Percentiles rank a stretch among this genome's conserved stretches.
phyloP scores from a whole-genome alignment of 1,284 basidiomycete genomes.

The Heterobasidion occidentale region DNA sequence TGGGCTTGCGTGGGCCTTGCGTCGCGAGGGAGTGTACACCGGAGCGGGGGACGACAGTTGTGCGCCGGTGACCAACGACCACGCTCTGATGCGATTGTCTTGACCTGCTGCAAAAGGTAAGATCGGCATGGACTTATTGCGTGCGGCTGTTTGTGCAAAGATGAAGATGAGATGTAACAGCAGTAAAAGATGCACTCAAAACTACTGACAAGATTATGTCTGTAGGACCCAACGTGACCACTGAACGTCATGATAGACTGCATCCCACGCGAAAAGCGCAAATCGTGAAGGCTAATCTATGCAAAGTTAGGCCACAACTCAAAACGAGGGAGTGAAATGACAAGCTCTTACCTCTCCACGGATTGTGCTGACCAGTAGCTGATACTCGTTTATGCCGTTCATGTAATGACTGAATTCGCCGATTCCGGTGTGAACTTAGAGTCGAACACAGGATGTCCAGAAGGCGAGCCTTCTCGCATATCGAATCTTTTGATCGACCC shows the following conservation, averaged over 20 bases:
- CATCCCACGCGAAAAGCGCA: slow-evolving; percentile 41
- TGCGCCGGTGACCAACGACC: slow-evolving; percentile 53
- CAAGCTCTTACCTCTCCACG: slow-evolving; percentile 44
- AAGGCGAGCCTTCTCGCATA: slow-evolving; percentile 32
- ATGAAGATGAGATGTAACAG: background rate
- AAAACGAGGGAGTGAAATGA: background rate
- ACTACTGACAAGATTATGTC: slow-evolving; percentile 38
- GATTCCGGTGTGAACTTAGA: slow-evolving; percentile 21
- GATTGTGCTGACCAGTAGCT: slow-evolving; percentile 50
- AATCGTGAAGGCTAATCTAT: slow-evolving; percentile 58
- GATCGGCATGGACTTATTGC: slow-evolving; percentile 49
- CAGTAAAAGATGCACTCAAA: background rate
- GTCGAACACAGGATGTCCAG: slow-evolving; percentile 32
- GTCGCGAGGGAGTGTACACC: background rate
- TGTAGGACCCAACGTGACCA: slow-evolving; percentile 51
- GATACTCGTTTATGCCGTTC: slow-evolving; percentile 37
- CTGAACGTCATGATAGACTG: slow-evolving; percentile 37
- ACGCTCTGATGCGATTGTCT: slow-evolving; percentile 52
- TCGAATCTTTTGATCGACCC: slow-evolving; percentile 56
- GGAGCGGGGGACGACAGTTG: background rate
- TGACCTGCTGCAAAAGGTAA: slow-evolving; percentile 66
- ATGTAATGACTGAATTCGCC: slow-evolving; percentile 44
- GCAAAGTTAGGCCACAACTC: background rate
- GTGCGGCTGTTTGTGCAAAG: slow-evolving; percentile 40
- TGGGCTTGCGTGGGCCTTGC: slow-evolving; percentile 1